These are phyloP conservation scores for Globisporangium polare DNA, from an alignment of 352 stramenopile genomes.

Conservation along the genomic window DNA sequence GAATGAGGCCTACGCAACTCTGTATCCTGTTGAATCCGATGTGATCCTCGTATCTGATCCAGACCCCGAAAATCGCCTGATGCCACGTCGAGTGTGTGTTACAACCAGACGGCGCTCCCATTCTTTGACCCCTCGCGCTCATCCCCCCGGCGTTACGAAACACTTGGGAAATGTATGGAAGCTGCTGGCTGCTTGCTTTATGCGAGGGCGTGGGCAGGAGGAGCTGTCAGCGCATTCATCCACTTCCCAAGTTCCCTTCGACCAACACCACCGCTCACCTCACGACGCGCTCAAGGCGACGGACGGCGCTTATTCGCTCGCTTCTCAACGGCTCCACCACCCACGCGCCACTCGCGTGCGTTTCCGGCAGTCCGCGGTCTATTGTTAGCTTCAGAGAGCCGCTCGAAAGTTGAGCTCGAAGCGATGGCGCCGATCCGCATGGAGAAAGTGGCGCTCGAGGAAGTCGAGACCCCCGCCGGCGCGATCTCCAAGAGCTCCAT, in stretches of 20 bases:
- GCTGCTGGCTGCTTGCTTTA: not conserved
- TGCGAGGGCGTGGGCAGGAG: not conserved
- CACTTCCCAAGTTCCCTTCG: not conserved
- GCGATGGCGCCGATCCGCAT: constrained; percentile 16
- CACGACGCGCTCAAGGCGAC: not conserved
- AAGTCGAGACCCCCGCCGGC: constrained; percentile 17
- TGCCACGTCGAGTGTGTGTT: constrained; percentile 1
- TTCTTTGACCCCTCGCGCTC: constrained; percentile 6
- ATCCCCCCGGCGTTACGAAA: not conserved
- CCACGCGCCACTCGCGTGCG: not conserved
- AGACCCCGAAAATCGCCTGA: not conserved
- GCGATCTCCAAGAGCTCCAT: constrained; percentile 15
- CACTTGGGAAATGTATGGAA: constrained; percentile 7
- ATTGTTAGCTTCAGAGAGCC: not conserved
- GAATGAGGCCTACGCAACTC: not conserved
- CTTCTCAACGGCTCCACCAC: not conserved
- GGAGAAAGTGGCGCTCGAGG: constrained; percentile 21
- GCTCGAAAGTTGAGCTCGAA: not conserved
- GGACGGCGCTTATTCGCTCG: not conserved
- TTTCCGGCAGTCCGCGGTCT: not conserved
- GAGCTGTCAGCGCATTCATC: constrained; percentile 7
- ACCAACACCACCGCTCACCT: not conserved
- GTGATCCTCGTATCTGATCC: not conserved
- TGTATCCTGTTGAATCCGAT: not conserved
- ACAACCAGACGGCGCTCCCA: not conserved